These are phyloP conservation scores for Phlebiopsis flavidoalba DNA, from an alignment of 768 basidiomycete genomes.

Conservation along the genomic window DNA sequence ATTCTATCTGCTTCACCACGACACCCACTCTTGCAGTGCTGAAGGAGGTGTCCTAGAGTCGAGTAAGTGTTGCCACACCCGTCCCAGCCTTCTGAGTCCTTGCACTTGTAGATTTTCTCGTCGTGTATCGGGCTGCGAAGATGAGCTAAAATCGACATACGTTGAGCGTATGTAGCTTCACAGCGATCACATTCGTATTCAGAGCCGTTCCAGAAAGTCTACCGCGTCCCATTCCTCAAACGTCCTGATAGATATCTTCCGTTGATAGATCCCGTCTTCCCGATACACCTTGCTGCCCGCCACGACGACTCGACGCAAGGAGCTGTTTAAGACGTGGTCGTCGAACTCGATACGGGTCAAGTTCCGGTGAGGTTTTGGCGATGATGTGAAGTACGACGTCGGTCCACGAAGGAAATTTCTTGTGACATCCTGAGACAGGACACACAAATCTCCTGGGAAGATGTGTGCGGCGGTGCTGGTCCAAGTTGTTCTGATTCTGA, in stretches of 20 bases:
- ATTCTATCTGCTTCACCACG: constrained; percentile 35
- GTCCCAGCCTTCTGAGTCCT: constrained; percentile 26
- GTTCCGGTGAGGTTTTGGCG: no score
- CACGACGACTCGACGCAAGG: constrained; percentile 24
- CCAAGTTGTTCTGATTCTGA: no score
- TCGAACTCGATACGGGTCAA: no score
- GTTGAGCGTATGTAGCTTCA: constrained; percentile 35
- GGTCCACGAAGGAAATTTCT: no score
- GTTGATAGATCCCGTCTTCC: no score
- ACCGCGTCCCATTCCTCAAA: neutral
- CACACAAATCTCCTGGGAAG: no score
- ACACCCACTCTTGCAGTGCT: constrained; percentile 60
- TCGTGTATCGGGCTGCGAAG: constrained; percentile 57
- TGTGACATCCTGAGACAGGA: no score
- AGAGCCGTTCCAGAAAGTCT: no score
- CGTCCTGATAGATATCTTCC: no score
- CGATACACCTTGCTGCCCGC: no score
- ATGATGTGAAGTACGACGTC: no score
- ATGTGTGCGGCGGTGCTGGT: no score
- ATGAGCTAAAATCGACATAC: constrained; percentile 49
- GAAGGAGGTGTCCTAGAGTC: constrained; percentile 53
- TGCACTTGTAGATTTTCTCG: constrained; percentile 48
- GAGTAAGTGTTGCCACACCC: constrained; percentile 39
- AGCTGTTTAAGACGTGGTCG: constrained; percentile 21
- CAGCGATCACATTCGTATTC: constrained; percentile 49